A percentile compares a stretch with the other conserved stretches of the same genome.
Conservation (phyloP, 306 rosid species). For the Clitoria ternatea region DNA sequence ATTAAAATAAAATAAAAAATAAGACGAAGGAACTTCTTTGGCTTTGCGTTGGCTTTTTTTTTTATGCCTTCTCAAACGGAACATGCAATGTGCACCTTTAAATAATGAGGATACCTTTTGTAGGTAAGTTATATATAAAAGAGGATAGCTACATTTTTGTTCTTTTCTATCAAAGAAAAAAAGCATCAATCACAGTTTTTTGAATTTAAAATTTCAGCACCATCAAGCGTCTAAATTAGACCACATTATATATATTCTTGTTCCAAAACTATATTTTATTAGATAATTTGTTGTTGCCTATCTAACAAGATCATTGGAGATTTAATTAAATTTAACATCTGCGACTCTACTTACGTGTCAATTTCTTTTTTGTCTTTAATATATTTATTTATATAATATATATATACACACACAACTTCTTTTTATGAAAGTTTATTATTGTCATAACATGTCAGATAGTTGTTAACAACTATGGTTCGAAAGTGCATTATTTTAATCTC, state of each 20-base stretch:
- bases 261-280: not conserved
- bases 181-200: not conserved
- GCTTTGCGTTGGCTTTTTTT: not conserved
- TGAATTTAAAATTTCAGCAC: not conserved
- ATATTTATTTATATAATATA: no score
- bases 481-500: not conserved
- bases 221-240: not conserved
- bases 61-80: constrained; percentile 16
- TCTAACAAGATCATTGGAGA: no score
- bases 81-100: not conserved
- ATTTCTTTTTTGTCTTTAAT: no score
- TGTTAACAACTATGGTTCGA: not conserved
- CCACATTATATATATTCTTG: not conserved
- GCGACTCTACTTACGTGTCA: not conserved
- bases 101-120: constrained; percentile 4
- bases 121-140: not conserved
- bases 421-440: no score
- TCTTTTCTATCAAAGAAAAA: not conserved
- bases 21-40: not conserved
- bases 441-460: not conserved
- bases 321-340: not conserved
- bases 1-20: not conserved
- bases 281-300: not conserved
- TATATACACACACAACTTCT: no score
- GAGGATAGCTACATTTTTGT: not conserved